Conservation (phyloP, 1,284 basidiomycete genomes). For the Irpex sp. region DNA sequence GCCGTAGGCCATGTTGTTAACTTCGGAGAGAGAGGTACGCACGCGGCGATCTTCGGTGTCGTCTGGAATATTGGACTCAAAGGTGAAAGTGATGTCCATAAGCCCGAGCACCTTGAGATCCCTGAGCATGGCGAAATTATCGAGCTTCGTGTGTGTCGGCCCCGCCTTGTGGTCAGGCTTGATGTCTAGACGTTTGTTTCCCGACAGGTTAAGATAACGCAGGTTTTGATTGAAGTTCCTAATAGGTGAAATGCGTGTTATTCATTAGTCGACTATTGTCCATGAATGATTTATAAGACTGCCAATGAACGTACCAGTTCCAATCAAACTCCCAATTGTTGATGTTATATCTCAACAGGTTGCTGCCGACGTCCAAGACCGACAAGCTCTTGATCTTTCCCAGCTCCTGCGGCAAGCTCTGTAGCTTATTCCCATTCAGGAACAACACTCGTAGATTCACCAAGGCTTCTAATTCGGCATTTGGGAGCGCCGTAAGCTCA, state of each 20-base stretch:
- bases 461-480: slow-evolving; percentile 79
- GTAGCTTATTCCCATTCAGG: slow-evolving; percentile 93
- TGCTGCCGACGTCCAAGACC: slow-evolving; percentile 92
- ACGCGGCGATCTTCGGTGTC: slow-evolving; percentile 91
- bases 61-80: slow-evolving; percentile 78
- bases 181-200: slow-evolving; percentile 88
- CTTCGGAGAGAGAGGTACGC: slow-evolving; percentile 87
- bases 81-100: slow-evolving; percentile 96
- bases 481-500: slow-evolving; percentile 85
- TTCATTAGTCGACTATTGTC: neutral
- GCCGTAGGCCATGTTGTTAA: slow-evolving; percentile 94
- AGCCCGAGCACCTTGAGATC: slow-evolving; percentile 89
- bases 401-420: slow-evolving; percentile 89
- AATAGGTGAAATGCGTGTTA: neutral
- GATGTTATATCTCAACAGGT: slow-evolving; percentile 96
- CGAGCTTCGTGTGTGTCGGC: slow-evolving; percentile 43
- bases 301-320: slow-evolving; percentile 77
- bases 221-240: slow-evolving; percentile 97
- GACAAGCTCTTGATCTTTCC: slow-evolving; percentile 80
- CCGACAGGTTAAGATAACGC: slow-evolving; percentile 86
- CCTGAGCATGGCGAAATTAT: slow-evolving; percentile 84
- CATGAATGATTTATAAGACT: slow-evolving; percentile 1
- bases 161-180: slow-evolving; percentile 54
- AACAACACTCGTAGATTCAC: slow-evolving; percentile 73
- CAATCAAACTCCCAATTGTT: slow-evolving; percentile 99